Conservation (phyloP, 257 asterid genomes). For the Jasminum sambac region DNA sequence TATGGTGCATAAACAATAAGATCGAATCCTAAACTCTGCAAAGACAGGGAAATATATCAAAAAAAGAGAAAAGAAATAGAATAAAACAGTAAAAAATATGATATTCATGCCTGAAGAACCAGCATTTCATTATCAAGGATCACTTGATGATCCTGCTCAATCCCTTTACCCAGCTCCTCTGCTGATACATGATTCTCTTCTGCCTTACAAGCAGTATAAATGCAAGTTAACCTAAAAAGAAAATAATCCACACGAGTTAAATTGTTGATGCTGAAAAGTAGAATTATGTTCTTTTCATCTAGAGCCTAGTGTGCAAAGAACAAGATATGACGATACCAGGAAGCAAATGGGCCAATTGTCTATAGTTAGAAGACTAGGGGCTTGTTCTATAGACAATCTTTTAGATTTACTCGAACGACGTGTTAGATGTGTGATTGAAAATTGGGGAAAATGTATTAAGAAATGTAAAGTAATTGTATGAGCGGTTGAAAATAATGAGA, state of each 20-base stretch:
- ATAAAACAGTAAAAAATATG: conserved; percentile 4
- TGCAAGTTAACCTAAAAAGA: conserved; percentile 84
- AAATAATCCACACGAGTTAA: conserved; percentile 5
- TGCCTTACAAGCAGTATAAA: conserved; percentile 95
- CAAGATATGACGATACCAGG: not conserved
- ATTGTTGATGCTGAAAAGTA: not conserved
- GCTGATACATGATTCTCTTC: conserved; percentile 99
- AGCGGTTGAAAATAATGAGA: too few relatives aligned
- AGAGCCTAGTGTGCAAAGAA: not conserved
- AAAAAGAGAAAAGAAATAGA: conserved; percentile 16
- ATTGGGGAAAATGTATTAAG: too few relatives aligned
- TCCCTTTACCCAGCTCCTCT: conserved; percentile 99
- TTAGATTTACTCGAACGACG: too few relatives aligned
- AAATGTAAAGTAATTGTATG: too few relatives aligned
- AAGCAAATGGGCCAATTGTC: conserved; percentile 6
- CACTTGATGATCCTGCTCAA: conserved; percentile 86
- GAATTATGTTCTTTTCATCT: not conserved
- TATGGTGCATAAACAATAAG: conserved; percentile 95
- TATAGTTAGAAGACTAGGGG: conserved; percentile 7
- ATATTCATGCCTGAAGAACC: conserved; percentile 77
- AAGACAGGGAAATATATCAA: conserved; percentile 20
- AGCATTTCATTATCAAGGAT: conserved; percentile 92
- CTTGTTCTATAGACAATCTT: too few relatives aligned
- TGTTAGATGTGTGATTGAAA: too few relatives aligned
- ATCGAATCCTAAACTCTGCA: conserved; percentile 95